These are phyloP conservation scores for Juncus effusus DNA, from an alignment of 176 grass and related monocot species.

Conservation along the genomic window DNA sequence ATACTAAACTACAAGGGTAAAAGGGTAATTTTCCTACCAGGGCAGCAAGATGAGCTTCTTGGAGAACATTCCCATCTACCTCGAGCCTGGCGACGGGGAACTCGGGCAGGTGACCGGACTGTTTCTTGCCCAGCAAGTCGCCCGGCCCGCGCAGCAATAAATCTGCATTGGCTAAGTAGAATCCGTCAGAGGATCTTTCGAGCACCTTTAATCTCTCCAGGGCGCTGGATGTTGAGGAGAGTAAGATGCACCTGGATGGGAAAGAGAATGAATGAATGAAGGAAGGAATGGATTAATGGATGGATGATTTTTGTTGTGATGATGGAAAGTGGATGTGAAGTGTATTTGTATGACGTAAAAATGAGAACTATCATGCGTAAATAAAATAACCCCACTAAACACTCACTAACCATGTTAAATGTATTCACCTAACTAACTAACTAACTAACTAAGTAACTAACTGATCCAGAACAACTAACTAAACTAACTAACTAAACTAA, in stretches of 20 bases:
- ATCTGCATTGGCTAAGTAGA: constrained; percentile 82
- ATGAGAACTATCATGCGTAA: no score
- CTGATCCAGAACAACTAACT: no score
- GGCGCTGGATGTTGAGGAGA: constrained; percentile 49
- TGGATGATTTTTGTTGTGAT: no score
- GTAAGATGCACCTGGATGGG: constrained; percentile 46
- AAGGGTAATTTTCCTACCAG: constrained; percentile 41
- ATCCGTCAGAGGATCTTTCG: constrained; percentile 72
- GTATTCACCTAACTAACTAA: no score
- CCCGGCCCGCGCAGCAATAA: constrained; percentile 80
- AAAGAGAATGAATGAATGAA: no score
- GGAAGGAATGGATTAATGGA: no score
- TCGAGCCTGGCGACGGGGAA: constrained; percentile 96
- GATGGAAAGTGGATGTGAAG: no score
- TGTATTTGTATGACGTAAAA: no score
- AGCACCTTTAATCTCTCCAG: constrained; percentile 69
- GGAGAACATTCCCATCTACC: constrained; percentile 76
- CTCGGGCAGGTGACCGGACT: constrained; percentile 90
- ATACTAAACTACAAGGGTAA: background rate
- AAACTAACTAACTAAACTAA: no score
- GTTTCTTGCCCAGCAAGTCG: constrained; percentile 82
- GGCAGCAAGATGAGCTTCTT: constrained; percentile 77
- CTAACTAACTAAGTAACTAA: no score
- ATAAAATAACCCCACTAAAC: no score
- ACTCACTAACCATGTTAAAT: no score